A percentile compares a stretch with the other conserved stretches of the same genome.
Conservation (phyloP, 805 yeast genomes). For the Zygotorulaspora danielsina region DNA sequence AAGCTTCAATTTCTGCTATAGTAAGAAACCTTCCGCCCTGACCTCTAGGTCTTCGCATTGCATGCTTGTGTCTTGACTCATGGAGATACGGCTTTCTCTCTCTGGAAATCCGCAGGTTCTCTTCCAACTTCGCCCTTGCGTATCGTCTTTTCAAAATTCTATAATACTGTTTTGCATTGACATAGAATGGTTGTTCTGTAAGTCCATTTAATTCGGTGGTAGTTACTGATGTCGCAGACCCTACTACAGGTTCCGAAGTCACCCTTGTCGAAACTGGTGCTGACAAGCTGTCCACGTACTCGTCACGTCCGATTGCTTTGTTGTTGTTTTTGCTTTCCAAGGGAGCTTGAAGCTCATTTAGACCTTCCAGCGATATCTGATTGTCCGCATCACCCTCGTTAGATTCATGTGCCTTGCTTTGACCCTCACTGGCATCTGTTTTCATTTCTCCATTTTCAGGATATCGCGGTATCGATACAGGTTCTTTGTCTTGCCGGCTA, state of each 20-base stretch:
- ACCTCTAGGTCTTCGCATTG: slow-evolving; percentile 98
- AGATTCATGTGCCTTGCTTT: background rate
- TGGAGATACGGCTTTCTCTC: slow-evolving; percentile 92
- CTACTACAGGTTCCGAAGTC: background rate
- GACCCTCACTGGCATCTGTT: background rate
- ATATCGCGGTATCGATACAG: background rate
- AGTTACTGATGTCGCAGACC: background rate
- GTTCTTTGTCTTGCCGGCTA: slow-evolving; percentile 1
- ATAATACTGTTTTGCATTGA: slow-evolving; percentile 96
- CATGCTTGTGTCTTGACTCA: slow-evolving; percentile 97
- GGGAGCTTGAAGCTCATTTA: background rate
- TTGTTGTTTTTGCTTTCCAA: background rate
- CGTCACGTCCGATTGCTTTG: background rate
- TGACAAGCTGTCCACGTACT: background rate
- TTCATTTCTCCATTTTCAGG: background rate
- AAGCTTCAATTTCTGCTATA: slow-evolving; percentile 73
- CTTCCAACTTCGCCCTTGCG: slow-evolving; percentile 91
- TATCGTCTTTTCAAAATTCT: slow-evolving; percentile 88
- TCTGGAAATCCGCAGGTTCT: slow-evolving; percentile 76
- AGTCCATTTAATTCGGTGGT: slow-evolving; percentile 21
- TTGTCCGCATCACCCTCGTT: background rate
- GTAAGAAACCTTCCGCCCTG: slow-evolving; percentile 97
- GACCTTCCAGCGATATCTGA: background rate
- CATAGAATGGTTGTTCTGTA: slow-evolving; percentile 89
- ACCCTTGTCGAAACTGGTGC: background rate